Conservation (phyloP, 2,329 filamentous ascomycete genomes). For the Claviceps monticola region DNA sequence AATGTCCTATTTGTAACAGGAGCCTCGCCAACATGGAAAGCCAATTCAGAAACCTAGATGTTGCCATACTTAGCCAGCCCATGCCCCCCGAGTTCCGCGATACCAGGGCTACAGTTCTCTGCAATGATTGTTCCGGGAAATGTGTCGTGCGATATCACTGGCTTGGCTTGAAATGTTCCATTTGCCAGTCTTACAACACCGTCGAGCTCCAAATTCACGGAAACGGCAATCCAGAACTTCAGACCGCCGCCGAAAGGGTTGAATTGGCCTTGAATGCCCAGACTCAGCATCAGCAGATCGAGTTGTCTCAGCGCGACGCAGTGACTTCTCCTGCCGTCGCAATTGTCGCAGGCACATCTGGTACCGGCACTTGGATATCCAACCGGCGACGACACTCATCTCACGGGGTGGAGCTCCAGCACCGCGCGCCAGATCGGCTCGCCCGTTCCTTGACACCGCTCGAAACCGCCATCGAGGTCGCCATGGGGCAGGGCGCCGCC, state of each 20-base stretch:
- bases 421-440: slow-evolving; percentile 24
- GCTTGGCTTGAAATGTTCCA: slow-evolving; percentile 79
- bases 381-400: slow-evolving; percentile 27
- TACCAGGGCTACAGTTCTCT: slow-evolving; percentile 71
- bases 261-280: slow-evolving; percentile 4
- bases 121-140: slow-evolving; percentile 88
- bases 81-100: slow-evolving; percentile 78
- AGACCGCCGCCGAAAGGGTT: slow-evolving; percentile 13
- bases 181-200: slow-evolving; percentile 58
- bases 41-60: slow-evolving; percentile 81
- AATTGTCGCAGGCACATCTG: slow-evolving; percentile 1
- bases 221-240: slow-evolving; percentile 16
- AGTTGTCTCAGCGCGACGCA: not conserved
- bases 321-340: not conserved
- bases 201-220: slow-evolving; percentile 49
- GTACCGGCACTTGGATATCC: slow-evolving; percentile 5
- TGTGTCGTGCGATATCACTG: slow-evolving; percentile 85
- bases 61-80: slow-evolving; percentile 75
- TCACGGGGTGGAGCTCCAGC: slow-evolving; percentile 19
- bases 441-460: slow-evolving; percentile 32
- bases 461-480: slow-evolving; percentile 14
- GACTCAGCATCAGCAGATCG: slow-evolving; percentile 1
- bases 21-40: slow-evolving; percentile 96
- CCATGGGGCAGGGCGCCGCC: slow-evolving; percentile 13
- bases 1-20: slow-evolving; percentile 92